These are phyloP conservation scores for Mycena venus DNA, from an alignment of 768 basidiomycete genomes.

Conservation along the genomic window DNA sequence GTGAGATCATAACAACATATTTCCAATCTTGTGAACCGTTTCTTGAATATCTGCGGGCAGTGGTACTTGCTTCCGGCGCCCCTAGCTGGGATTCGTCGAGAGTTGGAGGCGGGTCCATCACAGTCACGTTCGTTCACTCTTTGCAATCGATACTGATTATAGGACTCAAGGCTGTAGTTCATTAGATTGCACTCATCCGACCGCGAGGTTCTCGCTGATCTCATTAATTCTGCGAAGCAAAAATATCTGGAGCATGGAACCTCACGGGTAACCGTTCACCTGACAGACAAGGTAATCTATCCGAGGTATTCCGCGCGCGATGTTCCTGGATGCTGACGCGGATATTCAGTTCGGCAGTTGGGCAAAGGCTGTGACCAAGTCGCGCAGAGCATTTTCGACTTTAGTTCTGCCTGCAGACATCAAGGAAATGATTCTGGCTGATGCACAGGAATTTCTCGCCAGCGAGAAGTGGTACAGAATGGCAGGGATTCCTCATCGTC, in stretches of 20 bases:
- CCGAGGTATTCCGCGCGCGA: not conserved
- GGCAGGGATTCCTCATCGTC: conserved; percentile 18
- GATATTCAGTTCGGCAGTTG: not conserved
- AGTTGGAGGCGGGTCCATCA: conserved; percentile 12
- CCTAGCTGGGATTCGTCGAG: conserved; percentile 5
- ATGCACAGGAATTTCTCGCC: conserved; percentile 15
- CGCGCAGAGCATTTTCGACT: conserved; percentile 16
- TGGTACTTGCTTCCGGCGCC: conserved; percentile 1
- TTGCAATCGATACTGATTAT: not conserved
- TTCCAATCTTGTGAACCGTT: not conserved
- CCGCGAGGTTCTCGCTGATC: conserved; percentile 4
- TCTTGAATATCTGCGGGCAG: not conserved
- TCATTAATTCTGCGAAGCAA: conserved; percentile 5
- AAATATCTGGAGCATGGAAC: conserved; percentile 8
- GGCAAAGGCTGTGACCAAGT: conserved; percentile 15
- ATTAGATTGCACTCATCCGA: conserved; percentile 20
- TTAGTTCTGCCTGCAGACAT: conserved; percentile 13
- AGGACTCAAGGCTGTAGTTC: not conserved
- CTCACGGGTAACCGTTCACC: conserved; percentile 14
- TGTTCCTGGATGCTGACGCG: not conserved
- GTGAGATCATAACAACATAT: not conserved
- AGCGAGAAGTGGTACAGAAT: conserved; percentile 16
- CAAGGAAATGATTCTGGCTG: conserved; percentile 19
- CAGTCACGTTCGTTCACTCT: conserved; percentile 8
- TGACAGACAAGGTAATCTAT: conserved; percentile 24